Evolutionary conservation across 2,329 filamentous ascomycete species (phyloP), one percentile per base, ranked within the genome.

Genomic region (Cytospora chrysosperma): DNA sequence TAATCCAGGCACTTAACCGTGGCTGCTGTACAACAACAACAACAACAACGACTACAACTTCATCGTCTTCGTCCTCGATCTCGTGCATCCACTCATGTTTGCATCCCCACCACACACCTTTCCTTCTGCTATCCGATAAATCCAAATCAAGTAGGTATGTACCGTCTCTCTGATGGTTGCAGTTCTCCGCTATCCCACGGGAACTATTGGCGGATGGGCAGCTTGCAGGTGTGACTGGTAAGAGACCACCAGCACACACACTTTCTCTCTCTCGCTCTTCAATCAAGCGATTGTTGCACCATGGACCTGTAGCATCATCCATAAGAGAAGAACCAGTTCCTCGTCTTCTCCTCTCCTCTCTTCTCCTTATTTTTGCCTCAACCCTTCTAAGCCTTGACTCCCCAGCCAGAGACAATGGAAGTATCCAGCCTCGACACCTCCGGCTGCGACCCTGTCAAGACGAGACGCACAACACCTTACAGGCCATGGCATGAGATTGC

Each of bases 381-480:
- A 4, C 12, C 47, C 7, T 50, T 12, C 3, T 15, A 24, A 12
- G 21, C 47, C 28, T 27, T 79, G 17, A 24, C 13, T 12, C 21
- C 26, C 26, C 47, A 26, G n/a, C 5, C n/a, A 50, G 21, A 27
- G 47, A 26, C 47, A 50, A 50, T 50, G n/a, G 47, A 15, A 8
- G 47, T 26, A 17, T 30, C 50, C 24, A 10, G 13, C 12, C 19
- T 43, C 34, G 34, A 47, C 21, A 43, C 34, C 1, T 28, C 26
- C n/a, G 55, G 21, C 8, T 57, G 55, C 37, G 55, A 57, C 24
- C 55, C 37, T 26, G 55, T 57, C 34, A 57, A 57, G 40, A 57
- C 55, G 10, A 57, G 49, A 17, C 55, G 55, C 37, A 57, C 26
- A 43, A 30, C 21, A 19, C 55, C 55, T 12, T 57, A 57, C 13